Base-by-base conservation (phyloP, 495 filamentous ascomycete species). In the Pyronema domesticum region DNA sequence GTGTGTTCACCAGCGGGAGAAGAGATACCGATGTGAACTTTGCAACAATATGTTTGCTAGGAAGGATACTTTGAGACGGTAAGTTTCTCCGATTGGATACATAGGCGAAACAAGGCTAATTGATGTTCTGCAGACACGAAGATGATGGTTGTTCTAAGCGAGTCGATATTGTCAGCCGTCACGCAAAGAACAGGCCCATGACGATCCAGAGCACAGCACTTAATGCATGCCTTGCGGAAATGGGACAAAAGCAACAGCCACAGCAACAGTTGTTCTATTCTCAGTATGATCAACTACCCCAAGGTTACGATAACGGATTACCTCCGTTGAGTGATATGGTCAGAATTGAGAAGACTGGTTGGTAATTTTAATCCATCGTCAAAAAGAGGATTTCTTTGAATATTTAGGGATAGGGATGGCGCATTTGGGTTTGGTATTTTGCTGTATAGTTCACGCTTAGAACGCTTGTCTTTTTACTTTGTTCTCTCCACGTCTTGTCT, bases 1-100 rank as follows among this genome's bases (percentile, higher is more conserved):
- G 60, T 93, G 83, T 64, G 89, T 89, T 44, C 86, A 93, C 68
- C 73, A 80, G 64, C 85, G 84, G 64, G 73, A 81, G 53, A 78
- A 80, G 58, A 80, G 81, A 57, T 81, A 80, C 66, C 68, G 70
- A 54, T 94, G 86, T 64, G 74, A 78, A 37, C 75, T 80, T 51
- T 94, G 86, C 67, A 72, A 75, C n/a, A 73, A 77, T 49, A 71
- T 73, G 42, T 94, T 91, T 73, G 83, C 83, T 37, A 74, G 86
- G 44, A 85, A 86, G 64, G 86, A 94, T 65, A 93, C 86, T 7
- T 72, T 94, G 37, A 71, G 82, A 68, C 82, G 85, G 85, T 85
- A 65, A 67, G 74, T 60, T 40, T 36, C 45, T 17, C 10, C 15
- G 3, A 19, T 47, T 23, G 11, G 17, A 14, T 15, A 19, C 7